Evolutionary conservation across 208 protist genomes (phyloP).

Genomic region (Wallacemonas sp.): DNA sequence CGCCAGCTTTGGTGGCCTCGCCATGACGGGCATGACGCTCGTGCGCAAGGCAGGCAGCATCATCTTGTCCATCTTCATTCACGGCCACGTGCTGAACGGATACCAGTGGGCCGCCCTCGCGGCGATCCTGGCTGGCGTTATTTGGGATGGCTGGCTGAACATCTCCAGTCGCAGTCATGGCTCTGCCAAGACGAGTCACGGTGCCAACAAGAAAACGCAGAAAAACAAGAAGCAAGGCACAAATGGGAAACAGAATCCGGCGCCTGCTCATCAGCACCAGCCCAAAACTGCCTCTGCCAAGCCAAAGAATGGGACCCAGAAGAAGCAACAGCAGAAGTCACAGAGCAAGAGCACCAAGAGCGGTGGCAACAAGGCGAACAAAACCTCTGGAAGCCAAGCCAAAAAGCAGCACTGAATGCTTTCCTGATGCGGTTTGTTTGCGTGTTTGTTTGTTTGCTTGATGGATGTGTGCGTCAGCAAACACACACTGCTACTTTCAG

Average conservation of each 20-base stretch:
- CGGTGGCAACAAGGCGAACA: neutral
- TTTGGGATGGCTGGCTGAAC: conserved; percentile 53
- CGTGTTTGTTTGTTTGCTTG: too few species aligned
- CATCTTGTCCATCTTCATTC: conserved; percentile 71
- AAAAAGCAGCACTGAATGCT: neutral
- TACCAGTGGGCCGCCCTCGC: conserved; percentile 60
- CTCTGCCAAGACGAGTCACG: neutral
- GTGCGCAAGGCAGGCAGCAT: conserved; percentile 81
- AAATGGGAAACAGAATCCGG: too few species aligned
- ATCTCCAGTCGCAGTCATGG: conserved; percentile 18
- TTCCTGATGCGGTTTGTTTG: neutral
- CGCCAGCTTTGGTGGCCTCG: conserved; percentile 73
- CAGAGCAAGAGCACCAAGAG: neutral
- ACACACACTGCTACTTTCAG: too few species aligned
- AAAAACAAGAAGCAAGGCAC: neutral
- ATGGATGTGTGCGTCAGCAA: too few species aligned
- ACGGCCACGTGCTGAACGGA: conserved; percentile 52
- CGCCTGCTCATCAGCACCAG: too few species aligned
- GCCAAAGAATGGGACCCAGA: too few species aligned
- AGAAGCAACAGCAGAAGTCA: neutral
- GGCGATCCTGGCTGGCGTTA: conserved; percentile 56
- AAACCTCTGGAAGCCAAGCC: too few species aligned
- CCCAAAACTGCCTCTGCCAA: too few species aligned
- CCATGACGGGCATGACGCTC: conserved; percentile 80
- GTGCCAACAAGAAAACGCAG: neutral